Evolutionary conservation across 73 alveolate species (phyloP), one percentile per base, ranked within the genome.

Genomic region (Paramecium tetraurelia): DNA sequence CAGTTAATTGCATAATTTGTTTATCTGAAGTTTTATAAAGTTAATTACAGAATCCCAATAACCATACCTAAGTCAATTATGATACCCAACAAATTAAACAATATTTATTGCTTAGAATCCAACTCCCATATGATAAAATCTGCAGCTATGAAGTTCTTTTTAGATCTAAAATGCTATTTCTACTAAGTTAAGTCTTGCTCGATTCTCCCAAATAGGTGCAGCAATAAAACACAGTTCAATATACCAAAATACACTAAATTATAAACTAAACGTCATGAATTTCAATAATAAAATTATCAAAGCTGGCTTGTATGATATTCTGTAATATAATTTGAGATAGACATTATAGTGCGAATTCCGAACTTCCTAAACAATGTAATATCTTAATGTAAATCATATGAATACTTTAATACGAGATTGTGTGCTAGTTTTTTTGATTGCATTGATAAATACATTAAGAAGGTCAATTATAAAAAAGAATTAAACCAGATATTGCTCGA

Each of bases 401-500:
- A 33, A 16, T 72, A 10, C 18, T 72, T 36, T 72, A 33, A 36
- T 21, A 7, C 58, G 16, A 41, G 53, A 20, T 43, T 41, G 77
- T n/a, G 3, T 80, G 76, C 58, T 27, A 22, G 5, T n/a, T 44
- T 7, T 7, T 80, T 44, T 44, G 50, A 46, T 41, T 22, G 14
- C 10, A 22, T 80, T 0, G 72, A 80, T 7, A 44, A 80, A 27
- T 80, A 11, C 18, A 80, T 80, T 2, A 43, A 46, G 31, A 80
- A 80, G 12, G 57, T 80, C 8, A 33, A 43, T 44, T 80, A 80
- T 46, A 80, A 80, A 80, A 77, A 77, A 43, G 89, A 77, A 77
- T 43, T 77, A 16, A 77, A 59, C 10, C 24, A 59, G 9, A 59
- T 59, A 11, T 59, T 59, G 24, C 83, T 59, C 16, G 0, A 21